Conservation (phyloP, 2,329 filamentous ascomycete genomes). For the Cadophora gregata region DNA sequence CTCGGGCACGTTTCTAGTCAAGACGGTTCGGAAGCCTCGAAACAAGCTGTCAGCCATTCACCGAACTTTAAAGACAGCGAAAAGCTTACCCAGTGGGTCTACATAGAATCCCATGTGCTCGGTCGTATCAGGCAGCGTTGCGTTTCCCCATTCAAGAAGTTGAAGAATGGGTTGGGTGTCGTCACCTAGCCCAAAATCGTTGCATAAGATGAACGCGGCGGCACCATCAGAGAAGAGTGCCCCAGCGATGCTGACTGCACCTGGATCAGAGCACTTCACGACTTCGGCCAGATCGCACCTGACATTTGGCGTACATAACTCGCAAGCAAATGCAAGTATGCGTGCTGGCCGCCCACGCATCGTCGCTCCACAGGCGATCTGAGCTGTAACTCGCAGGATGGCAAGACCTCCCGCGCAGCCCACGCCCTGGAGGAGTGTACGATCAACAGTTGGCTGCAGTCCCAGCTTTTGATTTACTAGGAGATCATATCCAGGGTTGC, state of each 20-base stretch:
- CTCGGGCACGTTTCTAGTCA: neutral
- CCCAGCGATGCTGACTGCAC: neutral
- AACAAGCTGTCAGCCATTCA: neutral
- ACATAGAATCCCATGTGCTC: neutral
- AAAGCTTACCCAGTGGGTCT: neutral
- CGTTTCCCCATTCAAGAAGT: neutral
- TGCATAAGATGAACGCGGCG: neutral
- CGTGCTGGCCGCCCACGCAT: neutral
- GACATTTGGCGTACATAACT: constrained; percentile 4
- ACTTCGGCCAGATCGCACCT: constrained; percentile 1
- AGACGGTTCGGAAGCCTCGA: constrained; percentile 7
- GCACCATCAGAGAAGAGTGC: too few species aligned
- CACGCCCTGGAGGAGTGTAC: constrained; percentile 13
- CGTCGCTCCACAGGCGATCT: constrained; percentile 10
- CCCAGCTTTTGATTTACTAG: constrained; percentile 14
- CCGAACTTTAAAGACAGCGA: neutral
- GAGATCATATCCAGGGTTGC: constrained; percentile 18
- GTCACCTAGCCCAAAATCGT: neutral
- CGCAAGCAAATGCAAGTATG: constrained; percentile 14
- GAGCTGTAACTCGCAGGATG: constrained; percentile 1
- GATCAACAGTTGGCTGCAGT: neutral
- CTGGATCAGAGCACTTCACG: neutral
- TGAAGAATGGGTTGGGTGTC: neutral
- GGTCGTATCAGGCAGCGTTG: neutral
- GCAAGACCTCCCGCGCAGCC: constrained; percentile 14